phyloP scores from a whole-genome alignment of 768 basidiomycete species.

The Hydnomerulius pinastri region DNA sequence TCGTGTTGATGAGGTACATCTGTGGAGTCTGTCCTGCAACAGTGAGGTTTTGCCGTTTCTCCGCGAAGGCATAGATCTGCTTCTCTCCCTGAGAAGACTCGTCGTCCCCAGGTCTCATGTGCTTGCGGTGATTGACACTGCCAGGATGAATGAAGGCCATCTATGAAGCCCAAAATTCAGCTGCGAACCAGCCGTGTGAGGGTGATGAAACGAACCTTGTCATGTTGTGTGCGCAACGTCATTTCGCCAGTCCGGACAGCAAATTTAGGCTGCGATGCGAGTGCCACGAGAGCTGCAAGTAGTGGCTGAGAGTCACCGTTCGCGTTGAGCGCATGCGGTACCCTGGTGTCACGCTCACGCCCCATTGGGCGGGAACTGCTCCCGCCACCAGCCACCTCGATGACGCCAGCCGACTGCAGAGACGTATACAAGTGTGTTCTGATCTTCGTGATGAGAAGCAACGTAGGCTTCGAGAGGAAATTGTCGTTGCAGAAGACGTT shows the following conservation, averaged over 20 bases:
- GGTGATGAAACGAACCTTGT: conserved; percentile 61
- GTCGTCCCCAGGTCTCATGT: conserved; percentile 26
- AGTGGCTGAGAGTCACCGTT: conserved; percentile 78
- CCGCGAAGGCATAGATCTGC: conserved; percentile 78
- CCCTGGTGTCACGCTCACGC: conserved; percentile 38
- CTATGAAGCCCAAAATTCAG: conserved; percentile 40
- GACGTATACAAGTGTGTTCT: conserved; percentile 76
- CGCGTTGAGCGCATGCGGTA: conserved; percentile 68
- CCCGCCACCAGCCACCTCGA: conserved; percentile 78
- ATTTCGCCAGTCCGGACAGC: conserved; percentile 73
- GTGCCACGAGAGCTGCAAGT: conserved; percentile 79
- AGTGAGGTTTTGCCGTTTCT: conserved; percentile 80
- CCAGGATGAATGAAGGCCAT: conserved; percentile 78
- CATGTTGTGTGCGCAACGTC: conserved; percentile 71
- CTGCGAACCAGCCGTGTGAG: conserved; percentile 3
- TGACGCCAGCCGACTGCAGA: conserved; percentile 77
- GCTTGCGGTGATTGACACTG: conserved; percentile 80
- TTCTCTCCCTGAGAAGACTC: conserved; percentile 48
- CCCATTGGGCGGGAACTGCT: conserved; percentile 30
- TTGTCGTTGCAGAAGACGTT: conserved; percentile 82
- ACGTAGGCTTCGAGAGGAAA: conserved; percentile 85
- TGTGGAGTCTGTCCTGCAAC: conserved; percentile 47
- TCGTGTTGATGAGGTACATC: conserved; percentile 78
- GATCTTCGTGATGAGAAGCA: conserved; percentile 79
- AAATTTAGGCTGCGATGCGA: conserved; percentile 89